phyloP scores from a whole-genome alignment of 768 basidiomycete genomes.

The Lactarius deliciosus region DNA sequence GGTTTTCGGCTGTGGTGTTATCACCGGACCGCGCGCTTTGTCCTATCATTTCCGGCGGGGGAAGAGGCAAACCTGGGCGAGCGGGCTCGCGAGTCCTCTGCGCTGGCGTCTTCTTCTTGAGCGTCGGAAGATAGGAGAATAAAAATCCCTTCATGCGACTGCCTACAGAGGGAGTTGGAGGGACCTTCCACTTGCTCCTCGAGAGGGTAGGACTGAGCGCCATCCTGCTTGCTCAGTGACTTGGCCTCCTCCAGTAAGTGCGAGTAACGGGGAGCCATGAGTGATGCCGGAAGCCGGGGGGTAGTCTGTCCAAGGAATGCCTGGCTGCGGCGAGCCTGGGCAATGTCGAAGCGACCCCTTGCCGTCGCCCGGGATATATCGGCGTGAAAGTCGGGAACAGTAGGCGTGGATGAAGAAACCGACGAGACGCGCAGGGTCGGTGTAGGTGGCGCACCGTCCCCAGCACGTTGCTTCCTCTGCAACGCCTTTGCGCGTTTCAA shows the following conservation, averaged over 20 bases:
- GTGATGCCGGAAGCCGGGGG: conserved; percentile 39
- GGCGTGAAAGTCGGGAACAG: conserved; percentile 59
- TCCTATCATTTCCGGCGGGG: conserved; percentile 52
- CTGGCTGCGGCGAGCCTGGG: conserved; percentile 33
- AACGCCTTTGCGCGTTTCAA: conserved; percentile 53
- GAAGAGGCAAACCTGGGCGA: conserved; percentile 50
- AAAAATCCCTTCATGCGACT: conserved; percentile 56
- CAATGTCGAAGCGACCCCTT: conserved; percentile 27
- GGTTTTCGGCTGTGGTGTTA: conserved; percentile 58
- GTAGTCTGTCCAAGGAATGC: conserved; percentile 39
- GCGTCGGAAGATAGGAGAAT: conserved; percentile 58
- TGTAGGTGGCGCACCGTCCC: conserved; percentile 56
- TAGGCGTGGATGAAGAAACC: conserved; percentile 36
- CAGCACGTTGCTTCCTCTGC: conserved; percentile 57
- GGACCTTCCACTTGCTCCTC: conserved; percentile 9
- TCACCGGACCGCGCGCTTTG: conserved; percentile 54
- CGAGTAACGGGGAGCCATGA: conserved; percentile 56
- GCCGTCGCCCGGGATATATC: conserved; percentile 33
- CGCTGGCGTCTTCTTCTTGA: conserved; percentile 41
- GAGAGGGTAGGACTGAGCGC: background rate
- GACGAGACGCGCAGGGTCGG: conserved; percentile 40
- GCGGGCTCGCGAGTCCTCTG: conserved; percentile 30
- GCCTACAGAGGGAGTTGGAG: conserved; percentile 42
- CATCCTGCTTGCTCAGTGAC: conserved; percentile 35
- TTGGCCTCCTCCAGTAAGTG: conserved; percentile 58